These are phyloP conservation scores for Carex littledalei DNA, from an alignment of 176 grass and related monocot genomes.

Conservation along the genomic window DNA sequence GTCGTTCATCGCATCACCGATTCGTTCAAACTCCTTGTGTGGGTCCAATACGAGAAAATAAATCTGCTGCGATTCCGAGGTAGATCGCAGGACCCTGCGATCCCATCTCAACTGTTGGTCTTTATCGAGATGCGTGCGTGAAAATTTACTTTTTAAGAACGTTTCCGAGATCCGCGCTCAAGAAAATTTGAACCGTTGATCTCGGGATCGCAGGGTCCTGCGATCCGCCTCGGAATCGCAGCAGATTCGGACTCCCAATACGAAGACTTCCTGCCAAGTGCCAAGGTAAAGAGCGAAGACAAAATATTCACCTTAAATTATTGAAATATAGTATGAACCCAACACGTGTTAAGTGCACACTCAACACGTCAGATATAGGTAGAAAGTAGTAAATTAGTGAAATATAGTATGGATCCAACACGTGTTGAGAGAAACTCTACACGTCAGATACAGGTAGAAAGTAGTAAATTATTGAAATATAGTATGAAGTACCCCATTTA, in stretches of 20 bases:
- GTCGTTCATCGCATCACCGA: background rate
- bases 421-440: no score
- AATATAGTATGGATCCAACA: background rate
- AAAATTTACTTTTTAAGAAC: no score
- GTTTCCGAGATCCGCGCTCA: no score
- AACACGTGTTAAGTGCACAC: no score
- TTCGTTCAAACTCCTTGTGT: background rate
- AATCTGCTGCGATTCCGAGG: no score
- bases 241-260: no score
- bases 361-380: background rate
- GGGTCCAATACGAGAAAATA: background rate
- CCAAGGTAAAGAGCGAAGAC: background rate
- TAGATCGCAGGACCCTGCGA: no score
- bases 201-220: no score
- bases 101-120: no score
- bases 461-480: background rate
- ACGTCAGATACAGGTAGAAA: background rate
- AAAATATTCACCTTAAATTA: background rate
- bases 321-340: background rate
- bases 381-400: background rate
- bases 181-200: no score
- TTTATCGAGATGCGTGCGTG: no score
- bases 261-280: background rate
- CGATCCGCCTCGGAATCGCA: no score
- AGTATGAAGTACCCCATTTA: background rate